Conservation (phyloP, 768 basidiomycete species). For the Nidularia sp. region DNA sequence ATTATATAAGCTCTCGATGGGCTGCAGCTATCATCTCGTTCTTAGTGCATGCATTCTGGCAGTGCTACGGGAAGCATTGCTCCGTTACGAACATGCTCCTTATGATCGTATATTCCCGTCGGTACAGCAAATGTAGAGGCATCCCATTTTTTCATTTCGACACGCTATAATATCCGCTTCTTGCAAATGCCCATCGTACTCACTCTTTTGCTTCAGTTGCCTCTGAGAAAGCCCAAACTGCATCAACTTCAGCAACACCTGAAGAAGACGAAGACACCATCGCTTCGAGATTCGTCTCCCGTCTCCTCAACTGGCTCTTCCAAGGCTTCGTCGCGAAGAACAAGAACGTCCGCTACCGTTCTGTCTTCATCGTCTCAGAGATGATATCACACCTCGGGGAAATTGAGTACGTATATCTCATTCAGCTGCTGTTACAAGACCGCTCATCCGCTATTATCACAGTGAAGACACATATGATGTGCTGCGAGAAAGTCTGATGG, state of each 20-base stretch:
- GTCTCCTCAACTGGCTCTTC: slow-evolving; percentile 69
- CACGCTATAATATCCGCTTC: background rate
- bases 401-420: slow-evolving; percentile 64
- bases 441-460: background rate
- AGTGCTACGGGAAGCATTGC: too few relatives aligned
- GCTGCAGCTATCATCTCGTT: too few relatives aligned
- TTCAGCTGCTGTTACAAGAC: background rate
- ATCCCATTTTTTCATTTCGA: too few relatives aligned
- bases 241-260: background rate
- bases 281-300: slow-evolving; percentile 62
- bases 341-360: slow-evolving; percentile 82
- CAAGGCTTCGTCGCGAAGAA: slow-evolving; percentile 88
- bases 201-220: slow-evolving; percentile 11
- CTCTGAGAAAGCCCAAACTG: slow-evolving; percentile 23
- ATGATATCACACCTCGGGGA: slow-evolving; percentile 84
- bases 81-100: too few relatives aligned
- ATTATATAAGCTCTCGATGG: too few relatives aligned
- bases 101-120: too few relatives aligned
- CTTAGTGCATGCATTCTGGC: too few relatives aligned
- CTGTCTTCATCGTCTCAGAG: slow-evolving; percentile 77
- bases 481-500: slow-evolving; percentile 66
- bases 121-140: too few relatives aligned
- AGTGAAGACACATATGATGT: slow-evolving; percentile 81
- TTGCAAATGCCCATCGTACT: background rate
- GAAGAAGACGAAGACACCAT: slow-evolving; percentile 63